Conservation (phyloP, 345 rosid genomes). For the Populus alba region DNA sequence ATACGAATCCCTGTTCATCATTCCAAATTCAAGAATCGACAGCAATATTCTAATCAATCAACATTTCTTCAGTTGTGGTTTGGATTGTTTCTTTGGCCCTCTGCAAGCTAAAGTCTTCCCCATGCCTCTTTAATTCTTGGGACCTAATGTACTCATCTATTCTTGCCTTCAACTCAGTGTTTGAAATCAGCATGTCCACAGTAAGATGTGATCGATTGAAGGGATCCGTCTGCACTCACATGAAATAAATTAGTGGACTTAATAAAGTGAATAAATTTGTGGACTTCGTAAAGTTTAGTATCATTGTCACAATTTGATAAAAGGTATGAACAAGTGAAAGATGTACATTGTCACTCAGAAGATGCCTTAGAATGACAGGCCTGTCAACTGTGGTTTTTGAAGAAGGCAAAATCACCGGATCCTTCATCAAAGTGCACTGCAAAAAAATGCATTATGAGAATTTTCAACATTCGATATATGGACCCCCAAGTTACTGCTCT, state of each 20-base stretch:
- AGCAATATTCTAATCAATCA: conserved; percentile 55
- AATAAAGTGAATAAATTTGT: conserved; percentile 6
- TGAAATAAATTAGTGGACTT: conserved; percentile 5
- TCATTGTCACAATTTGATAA: not conserved
- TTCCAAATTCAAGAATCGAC: not conserved
- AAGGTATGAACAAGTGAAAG: not conserved
- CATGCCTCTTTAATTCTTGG: conserved; percentile 54
- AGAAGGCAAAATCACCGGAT: conserved; percentile 95
- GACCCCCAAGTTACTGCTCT: not conserved
- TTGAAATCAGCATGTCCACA: conserved; percentile 78
- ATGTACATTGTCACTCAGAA: conserved; percentile 77
- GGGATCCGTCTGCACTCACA: conserved; percentile 75
- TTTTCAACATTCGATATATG: not conserved
- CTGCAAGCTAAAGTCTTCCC: conserved; percentile 49
- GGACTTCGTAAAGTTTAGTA: not conserved
- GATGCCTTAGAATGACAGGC: conserved; percentile 97
- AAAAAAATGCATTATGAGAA: not conserved
- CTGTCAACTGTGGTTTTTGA: conserved; percentile 83
- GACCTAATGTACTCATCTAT: conserved; percentile 76
- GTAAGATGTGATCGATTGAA: conserved; percentile 93
- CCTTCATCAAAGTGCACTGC: conserved; percentile 95
- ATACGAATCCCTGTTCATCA: not conserved
- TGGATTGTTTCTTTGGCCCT: conserved; percentile 64
- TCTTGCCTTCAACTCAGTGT: conserved; percentile 68
- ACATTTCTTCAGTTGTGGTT: conserved; percentile 67